Evolutionary conservation across 2,329 filamentous ascomycete genomes (phyloP).

Genomic region (Trichophyton equinum): DNA sequence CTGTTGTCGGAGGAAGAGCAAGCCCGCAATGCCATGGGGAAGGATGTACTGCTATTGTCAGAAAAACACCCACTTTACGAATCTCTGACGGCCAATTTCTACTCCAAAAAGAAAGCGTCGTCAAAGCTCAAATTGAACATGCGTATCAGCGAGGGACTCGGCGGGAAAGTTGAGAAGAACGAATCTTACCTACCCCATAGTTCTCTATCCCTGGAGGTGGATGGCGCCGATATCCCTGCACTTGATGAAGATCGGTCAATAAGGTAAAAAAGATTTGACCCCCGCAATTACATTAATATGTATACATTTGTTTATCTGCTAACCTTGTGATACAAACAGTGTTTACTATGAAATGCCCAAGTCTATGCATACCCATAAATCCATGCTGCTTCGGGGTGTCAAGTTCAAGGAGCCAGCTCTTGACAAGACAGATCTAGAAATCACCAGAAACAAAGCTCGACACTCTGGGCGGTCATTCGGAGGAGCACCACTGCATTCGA

Average conservation of each 20-base stretch:
- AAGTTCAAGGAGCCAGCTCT: conserved; percentile 60
- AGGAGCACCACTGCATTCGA: conserved; percentile 48
- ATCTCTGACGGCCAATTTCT: conserved; percentile 72
- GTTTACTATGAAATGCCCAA: conserved; percentile 77
- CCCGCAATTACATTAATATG: neutral
- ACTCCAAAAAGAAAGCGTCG: conserved; percentile 70
- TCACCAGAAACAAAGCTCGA: conserved; percentile 53
- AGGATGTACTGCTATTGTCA: conserved; percentile 71
- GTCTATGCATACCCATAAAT: conserved; percentile 66
- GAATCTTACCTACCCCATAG: conserved; percentile 75
- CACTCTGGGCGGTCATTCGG: conserved; percentile 57
- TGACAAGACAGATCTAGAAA: conserved; percentile 61
- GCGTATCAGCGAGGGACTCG: conserved; percentile 60
- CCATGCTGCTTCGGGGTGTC: conserved; percentile 79
- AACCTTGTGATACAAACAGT: conserved; percentile 32
- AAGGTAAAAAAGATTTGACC: conserved; percentile 49
- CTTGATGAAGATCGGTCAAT: conserved; percentile 79
- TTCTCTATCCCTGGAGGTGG: conserved; percentile 63
- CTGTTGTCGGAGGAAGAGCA: conserved; percentile 64
- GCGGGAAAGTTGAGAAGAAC: conserved; percentile 70
- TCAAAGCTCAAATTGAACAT: conserved; percentile 61
- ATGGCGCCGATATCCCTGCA: conserved; percentile 57
- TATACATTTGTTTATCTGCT: conserved; percentile 1
- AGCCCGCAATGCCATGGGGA: conserved; percentile 65
- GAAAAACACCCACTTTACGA: conserved; percentile 77